Conservation (phyloP, 345 rosid species). For the Citrus australasica region DNA sequence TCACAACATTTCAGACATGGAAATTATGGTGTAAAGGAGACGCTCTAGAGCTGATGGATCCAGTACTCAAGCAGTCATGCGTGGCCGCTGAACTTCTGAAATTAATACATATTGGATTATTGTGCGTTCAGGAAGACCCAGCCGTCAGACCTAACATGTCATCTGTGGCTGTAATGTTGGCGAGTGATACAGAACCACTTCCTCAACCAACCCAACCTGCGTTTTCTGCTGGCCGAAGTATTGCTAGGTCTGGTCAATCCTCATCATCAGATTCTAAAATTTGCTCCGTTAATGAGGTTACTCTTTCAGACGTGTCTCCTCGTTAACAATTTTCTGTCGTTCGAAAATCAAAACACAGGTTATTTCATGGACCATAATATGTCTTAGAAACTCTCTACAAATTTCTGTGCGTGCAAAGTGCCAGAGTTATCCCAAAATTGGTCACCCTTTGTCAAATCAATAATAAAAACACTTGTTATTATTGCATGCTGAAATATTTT, state of each 20-base stretch:
- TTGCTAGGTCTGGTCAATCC: not conserved
- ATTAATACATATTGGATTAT: conserved; percentile 6
- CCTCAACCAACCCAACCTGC: conserved; percentile 14
- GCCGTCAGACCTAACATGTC: conserved; percentile 7
- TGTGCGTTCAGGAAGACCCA: conserved; percentile 20
- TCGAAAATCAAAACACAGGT: no score
- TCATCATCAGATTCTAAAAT: not conserved
- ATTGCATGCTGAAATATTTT: no score
- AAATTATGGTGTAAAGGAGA: not conserved
- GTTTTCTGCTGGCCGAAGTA: conserved; percentile 4
- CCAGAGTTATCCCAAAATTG: no score
- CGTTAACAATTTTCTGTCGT: not conserved
- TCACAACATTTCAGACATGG: conserved; percentile 4
- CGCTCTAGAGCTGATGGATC: not conserved
- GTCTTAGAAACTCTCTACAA: no score
- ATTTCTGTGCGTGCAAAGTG: no score
- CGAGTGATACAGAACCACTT: conserved; percentile 7
- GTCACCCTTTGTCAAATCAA: no score
- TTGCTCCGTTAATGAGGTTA: not conserved
- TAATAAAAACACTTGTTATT: no score
- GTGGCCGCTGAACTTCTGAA: not conserved
- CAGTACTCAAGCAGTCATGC: not conserved
- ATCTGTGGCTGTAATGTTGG: not conserved
- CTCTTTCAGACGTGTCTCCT: conserved; percentile 3
- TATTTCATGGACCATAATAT: no score